Conservation (phyloP, 139 green algal genomes). For the Chlorella sorokiniana region DNA sequence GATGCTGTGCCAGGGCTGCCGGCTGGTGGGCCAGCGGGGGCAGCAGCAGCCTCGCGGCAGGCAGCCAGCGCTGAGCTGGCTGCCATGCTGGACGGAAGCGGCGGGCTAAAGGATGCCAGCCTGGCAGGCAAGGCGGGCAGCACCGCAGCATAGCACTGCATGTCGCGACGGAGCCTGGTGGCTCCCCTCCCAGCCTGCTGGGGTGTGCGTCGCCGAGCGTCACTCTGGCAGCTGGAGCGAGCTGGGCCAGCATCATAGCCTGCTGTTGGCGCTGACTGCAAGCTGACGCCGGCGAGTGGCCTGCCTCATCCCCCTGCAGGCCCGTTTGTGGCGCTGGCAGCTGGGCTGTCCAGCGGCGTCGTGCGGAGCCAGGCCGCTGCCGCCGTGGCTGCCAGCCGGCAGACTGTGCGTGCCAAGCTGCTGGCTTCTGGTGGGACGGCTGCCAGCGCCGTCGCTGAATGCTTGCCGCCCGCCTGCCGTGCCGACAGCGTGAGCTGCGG, state of each 20-base stretch:
- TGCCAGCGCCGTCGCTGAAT: background rate
- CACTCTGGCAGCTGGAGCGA: no score
- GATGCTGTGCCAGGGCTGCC: no score
- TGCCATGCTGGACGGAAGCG: background rate
- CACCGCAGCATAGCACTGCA: background rate
- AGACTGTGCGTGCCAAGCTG: background rate
- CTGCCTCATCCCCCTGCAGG: background rate
- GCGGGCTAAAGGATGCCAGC: background rate
- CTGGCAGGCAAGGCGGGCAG: background rate
- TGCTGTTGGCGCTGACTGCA: no score
- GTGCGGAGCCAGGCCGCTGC: background rate
- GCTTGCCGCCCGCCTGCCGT: background rate
- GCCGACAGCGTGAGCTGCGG: background rate
- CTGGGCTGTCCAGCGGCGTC: background rate
- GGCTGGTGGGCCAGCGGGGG: background rate
- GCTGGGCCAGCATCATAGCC: no score
- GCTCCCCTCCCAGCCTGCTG: no score
- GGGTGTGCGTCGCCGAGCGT: no score
- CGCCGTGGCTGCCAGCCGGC: background rate
- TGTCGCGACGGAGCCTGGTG: no score
- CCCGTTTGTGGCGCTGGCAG: constrained; percentile 6
- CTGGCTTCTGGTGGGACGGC: background rate
- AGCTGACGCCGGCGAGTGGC: no score
- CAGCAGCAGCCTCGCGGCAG: background rate
- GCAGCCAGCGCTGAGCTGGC: constrained; percentile 2